Evolutionary conservation across 2,329 filamentous ascomycete species (phyloP), one percentile per base, ranked within the genome.

Genomic region (Blastomyces silverae): DNA sequence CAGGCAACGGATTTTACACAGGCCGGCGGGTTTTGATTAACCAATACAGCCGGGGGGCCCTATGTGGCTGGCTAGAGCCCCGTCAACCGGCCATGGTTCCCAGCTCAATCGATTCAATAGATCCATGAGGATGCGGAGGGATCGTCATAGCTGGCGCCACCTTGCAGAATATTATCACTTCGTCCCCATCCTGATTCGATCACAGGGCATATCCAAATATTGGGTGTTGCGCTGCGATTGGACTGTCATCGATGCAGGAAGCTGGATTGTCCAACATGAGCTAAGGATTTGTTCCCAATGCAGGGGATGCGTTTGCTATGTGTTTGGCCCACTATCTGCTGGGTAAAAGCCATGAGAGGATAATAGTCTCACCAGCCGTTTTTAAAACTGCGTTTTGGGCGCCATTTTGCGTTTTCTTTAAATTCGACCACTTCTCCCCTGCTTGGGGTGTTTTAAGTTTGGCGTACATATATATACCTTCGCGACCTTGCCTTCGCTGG

Each of bases 211-310:
- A 22, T 42, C 58, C n/a, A 48, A 61, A 34, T 42, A 61, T 60
- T 61, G 58, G 25, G 58, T 6, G 28, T 17, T 61, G n/a, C 58
- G 25, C 42, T 48, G 17, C 58, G 44, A 61, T 61, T 61, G 58
- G 58, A 15, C 25, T 34, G 28, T 61, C 31, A 34, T 37, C 22
- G 11, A 31, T 28, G 42, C 44, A 48, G 42, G 37, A 59, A 15
- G 44, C 42, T 44, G 2, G 1, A 42, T 59, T 44, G 57, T 59
- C 31, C 37, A 28, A 59, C 34, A 4, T 42, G 42, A 39, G 22
- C 37, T 25, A 13, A 10, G 13, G 28, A 59, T 59, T 6, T 39
- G 17, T 46, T 10, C 17, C 25, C 25, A 61, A 61, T 48, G 15
- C 22, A 44, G 57, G 28, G 11, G 56, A 57, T 13, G 37, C n/a